phyloP scores from a whole-genome alignment of 2,329 filamentous ascomycete genomes.

The Fusarium acutatum region DNA sequence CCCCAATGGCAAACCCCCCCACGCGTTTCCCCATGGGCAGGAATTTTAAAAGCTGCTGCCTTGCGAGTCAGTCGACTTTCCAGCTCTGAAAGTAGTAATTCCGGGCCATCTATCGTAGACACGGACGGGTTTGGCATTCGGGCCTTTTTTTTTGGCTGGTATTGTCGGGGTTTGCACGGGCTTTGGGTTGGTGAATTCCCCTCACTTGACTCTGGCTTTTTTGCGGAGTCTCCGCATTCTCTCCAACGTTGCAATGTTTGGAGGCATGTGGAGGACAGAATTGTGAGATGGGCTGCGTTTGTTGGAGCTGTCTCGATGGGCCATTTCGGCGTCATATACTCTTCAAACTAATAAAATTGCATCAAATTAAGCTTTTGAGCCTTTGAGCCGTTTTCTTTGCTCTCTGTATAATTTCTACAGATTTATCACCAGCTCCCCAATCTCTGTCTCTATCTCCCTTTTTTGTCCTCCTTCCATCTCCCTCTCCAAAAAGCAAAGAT shows the following conservation, averaged over 20 bases:
- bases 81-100: neutral
- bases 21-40: slow-evolving; percentile 21
- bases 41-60: slow-evolving; percentile 5
- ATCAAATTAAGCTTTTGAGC: too few relatives aligned
- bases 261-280: neutral
- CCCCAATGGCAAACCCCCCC: neutral
- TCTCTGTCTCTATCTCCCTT: accelerated
- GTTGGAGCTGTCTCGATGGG: too few relatives aligned
- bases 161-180: neutral
- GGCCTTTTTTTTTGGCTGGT: slow-evolving; percentile 3
- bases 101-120: neutral
- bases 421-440: neutral
- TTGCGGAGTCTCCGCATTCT: slow-evolving; percentile 36
- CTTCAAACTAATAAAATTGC: too few relatives aligned
- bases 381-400: too few relatives aligned
- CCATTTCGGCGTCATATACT: too few relatives aligned
- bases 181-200: neutral
- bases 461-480: neutral
- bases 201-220: neutral
- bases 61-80: neutral
- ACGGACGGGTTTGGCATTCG: neutral
- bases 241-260: slow-evolving; percentile 18
- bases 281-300: neutral
- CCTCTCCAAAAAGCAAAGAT: slow-evolving; percentile 11
- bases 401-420: too few relatives aligned